Evolutionary conservation across 2,329 filamentous ascomycete species (phyloP).

Genomic region (Helicocarpus griseus): DNA sequence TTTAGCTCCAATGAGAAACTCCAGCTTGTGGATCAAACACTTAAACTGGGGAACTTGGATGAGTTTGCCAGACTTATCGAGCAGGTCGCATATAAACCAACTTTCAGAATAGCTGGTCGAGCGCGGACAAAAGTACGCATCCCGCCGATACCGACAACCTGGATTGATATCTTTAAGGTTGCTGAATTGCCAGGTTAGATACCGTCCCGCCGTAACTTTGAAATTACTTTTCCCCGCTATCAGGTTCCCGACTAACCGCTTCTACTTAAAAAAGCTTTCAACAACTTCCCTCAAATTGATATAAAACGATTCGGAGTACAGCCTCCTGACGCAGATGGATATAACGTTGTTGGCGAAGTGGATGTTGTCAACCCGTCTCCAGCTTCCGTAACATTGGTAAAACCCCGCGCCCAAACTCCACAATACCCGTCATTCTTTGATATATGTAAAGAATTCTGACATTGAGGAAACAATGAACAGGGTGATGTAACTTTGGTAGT

Average conservation of each 20-base stretch:
- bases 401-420: no score
- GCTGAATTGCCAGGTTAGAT: slow-evolving; percentile 2
- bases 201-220: not conserved
- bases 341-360: not conserved
- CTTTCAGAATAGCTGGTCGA: not conserved
- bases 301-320: not conserved
- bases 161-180: slow-evolving; percentile 2
- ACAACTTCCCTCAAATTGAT: slow-evolving; percentile 1
- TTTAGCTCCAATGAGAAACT: slow-evolving; percentile 1
- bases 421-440: no score
- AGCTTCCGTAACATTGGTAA: slow-evolving; percentile 1
- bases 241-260: not conserved
- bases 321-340: not conserved
- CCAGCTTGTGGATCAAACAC: not conserved
- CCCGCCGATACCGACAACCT: not conserved
- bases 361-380: not conserved
- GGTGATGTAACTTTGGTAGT: not conserved
- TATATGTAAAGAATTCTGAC: no score
- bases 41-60: not conserved
- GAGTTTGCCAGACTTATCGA: slow-evolving; percentile 3
- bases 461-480: not conserved
- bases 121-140: slow-evolving; percentile 1
- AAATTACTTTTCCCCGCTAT: not conserved
- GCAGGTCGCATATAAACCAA: not conserved
- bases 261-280: not conserved